A percentile compares a stretch with the other conserved stretches of the same genome.
Conservation (phyloP, 2,329 filamentous ascomycete species). For the Sclerotiophoma versabilis region DNA sequence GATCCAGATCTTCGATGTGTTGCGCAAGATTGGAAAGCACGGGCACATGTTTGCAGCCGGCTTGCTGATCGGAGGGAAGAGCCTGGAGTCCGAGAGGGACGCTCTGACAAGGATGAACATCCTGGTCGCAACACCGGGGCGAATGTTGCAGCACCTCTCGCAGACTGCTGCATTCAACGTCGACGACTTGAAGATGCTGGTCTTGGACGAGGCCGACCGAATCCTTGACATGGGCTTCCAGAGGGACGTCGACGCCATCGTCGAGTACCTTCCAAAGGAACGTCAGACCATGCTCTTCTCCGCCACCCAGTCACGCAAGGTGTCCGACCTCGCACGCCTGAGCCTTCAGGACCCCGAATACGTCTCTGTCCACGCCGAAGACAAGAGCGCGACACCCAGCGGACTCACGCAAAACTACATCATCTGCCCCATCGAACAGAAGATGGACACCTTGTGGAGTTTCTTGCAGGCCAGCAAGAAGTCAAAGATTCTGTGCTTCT, state of each 20-base stretch:
- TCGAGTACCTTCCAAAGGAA: slow-evolving; percentile 85
- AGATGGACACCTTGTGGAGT: slow-evolving; percentile 89
- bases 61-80: slow-evolving; percentile 92
- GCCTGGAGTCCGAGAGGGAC: slow-evolving; percentile 83
- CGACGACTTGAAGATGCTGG: slow-evolving; percentile 88
- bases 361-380: slow-evolving; percentile 88
- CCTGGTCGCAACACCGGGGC: slow-evolving; percentile 89
- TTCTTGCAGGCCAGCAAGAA: slow-evolving; percentile 93
- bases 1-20: slow-evolving; percentile 94
- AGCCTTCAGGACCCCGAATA: slow-evolving; percentile 93
- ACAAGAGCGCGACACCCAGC: slow-evolving; percentile 78
- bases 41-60: slow-evolving; percentile 89
- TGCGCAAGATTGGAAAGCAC: slow-evolving; percentile 86
- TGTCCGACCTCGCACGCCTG: slow-evolving; percentile 88
- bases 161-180: slow-evolving; percentile 91
- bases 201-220: slow-evolving; percentile 93
- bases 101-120: slow-evolving; percentile 94
- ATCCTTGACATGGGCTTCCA: slow-evolving; percentile 99
- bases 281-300: slow-evolving; percentile 95
- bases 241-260: slow-evolving; percentile 84
- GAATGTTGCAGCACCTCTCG: slow-evolving; percentile 94
- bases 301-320: slow-evolving; percentile 92
- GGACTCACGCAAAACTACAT: slow-evolving; percentile 92
- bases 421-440: slow-evolving; percentile 82
- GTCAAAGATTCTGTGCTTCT: slow-evolving; percentile 92